Conservation (phyloP, 2,329 filamentous ascomycete genomes). For the Aspergillus fijiensis region DNA sequence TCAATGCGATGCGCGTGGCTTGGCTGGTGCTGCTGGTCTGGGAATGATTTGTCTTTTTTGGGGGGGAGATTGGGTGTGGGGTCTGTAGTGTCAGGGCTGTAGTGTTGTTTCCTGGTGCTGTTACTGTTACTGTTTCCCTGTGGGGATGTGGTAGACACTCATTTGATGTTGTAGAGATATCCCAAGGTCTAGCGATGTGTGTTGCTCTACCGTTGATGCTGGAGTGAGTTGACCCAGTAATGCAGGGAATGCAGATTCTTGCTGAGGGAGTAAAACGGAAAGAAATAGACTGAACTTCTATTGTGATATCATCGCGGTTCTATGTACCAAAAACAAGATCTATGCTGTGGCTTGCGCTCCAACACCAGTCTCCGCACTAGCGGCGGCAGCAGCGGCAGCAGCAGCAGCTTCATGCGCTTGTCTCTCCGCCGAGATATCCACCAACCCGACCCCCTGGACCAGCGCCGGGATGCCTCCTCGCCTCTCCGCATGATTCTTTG, state of each 20-base stretch:
- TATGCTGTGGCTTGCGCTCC: not conserved
- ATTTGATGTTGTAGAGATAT: too few species aligned
- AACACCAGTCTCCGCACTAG: not conserved
- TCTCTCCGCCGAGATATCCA: constrained; percentile 30
- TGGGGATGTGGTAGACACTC: too few species aligned
- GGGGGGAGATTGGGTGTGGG: not conserved
- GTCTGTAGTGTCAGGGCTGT: not conserved
- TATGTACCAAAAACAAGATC: not conserved
- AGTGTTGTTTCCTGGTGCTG: constrained; percentile 7
- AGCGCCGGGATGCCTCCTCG: constrained; percentile 27
- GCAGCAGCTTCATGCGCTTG: constrained; percentile 13
- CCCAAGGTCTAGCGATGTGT: too few species aligned
- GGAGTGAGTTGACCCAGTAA: too few species aligned
- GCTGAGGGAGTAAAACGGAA: too few species aligned
- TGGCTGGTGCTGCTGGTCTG: constrained; percentile 9
- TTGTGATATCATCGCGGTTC: too few species aligned
- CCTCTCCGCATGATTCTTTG: constrained; percentile 1
- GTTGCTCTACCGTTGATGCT: too few species aligned
- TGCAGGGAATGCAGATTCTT: too few species aligned
- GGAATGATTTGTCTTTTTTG: not conserved
- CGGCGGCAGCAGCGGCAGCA: not conserved
- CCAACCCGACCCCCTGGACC: constrained; percentile 35
- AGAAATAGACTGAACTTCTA: too few species aligned
- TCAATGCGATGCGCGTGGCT: not conserved
- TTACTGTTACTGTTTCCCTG: too few species aligned